Conservation (phyloP, 768 basidiomycete genomes). For the Termitomyces sp. region DNA sequence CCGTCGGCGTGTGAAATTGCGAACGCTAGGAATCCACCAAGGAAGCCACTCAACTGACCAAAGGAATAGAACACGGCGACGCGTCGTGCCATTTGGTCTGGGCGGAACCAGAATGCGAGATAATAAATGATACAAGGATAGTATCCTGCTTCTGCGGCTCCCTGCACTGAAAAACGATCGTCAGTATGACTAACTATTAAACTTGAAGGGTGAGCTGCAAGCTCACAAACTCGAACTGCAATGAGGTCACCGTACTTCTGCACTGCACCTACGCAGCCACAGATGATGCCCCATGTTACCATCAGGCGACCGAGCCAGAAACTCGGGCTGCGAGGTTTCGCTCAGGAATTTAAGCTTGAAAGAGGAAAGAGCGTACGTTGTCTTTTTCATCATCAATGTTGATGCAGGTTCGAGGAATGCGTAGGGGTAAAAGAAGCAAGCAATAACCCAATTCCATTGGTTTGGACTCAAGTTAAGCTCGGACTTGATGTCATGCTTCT, state of each 20-base stretch:
- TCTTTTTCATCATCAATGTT: conserved; percentile 15
- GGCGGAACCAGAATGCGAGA: conserved; percentile 17
- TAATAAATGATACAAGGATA: conserved; percentile 17
- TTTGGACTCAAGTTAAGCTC: conserved; percentile 10
- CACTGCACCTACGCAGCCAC: conserved; percentile 9
- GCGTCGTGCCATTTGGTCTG: conserved; percentile 10
- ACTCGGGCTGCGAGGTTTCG: conserved; percentile 5
- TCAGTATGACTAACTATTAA: not conserved
- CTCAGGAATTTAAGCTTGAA: not conserved
- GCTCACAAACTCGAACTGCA: conserved; percentile 13
- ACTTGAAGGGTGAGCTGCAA: too few species aligned
- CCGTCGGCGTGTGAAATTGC: conserved; percentile 14
- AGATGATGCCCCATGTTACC: conserved; percentile 16
- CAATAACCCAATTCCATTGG: conserved; percentile 16
- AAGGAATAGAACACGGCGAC: conserved; percentile 15
- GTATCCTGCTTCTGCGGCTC: conserved; percentile 18
- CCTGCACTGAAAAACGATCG: conserved; percentile 5
- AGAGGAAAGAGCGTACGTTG: conserved; percentile 3
- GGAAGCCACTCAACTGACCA: conserved; percentile 14
- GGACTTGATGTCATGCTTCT: conserved; percentile 14
- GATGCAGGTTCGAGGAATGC: conserved; percentile 13
- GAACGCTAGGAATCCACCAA: conserved; percentile 13
- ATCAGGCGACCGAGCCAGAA: conserved; percentile 16
- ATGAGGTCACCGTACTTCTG: conserved; percentile 12
- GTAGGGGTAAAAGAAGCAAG: conserved; percentile 17